A percentile compares a stretch with the other conserved stretches of the same genome.
These are phyloP conservation scores for Pluteus cervinus DNA, from an alignment of 768 basidiomycete genomes.

Conservation along the genomic window DNA sequence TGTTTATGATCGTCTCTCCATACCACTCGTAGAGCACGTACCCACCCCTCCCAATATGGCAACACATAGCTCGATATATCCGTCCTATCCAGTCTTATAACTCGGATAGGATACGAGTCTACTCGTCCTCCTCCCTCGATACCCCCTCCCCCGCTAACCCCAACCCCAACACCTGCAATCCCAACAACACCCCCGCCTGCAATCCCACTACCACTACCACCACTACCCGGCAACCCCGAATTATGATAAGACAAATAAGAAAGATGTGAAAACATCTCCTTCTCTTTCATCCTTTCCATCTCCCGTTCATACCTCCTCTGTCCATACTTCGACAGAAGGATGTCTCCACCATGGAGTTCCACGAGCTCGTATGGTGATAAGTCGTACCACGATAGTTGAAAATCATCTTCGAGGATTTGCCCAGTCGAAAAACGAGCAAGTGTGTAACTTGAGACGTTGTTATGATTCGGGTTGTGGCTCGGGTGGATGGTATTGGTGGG, in stretches of 20 bases:
- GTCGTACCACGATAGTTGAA: conserved; percentile 48
- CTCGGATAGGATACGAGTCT: conserved; percentile 3
- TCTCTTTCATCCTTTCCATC: too few species aligned
- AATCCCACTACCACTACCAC: too few species aligned
- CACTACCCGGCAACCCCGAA: too few species aligned
- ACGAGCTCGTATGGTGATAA: conserved; percentile 60
- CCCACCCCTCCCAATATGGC: conserved; percentile 54
- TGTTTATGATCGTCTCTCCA: conserved; percentile 19
- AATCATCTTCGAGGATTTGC: conserved; percentile 64
- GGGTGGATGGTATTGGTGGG: background rate
- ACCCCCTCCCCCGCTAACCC: too few species aligned
- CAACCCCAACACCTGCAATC: too few species aligned
- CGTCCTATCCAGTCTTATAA: conserved; percentile 30
- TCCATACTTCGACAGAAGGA: too few species aligned
- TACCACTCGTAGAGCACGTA: conserved; percentile 38
- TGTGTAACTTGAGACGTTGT: conserved; percentile 25
- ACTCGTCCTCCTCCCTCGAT: too few species aligned
- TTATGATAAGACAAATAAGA: too few species aligned
- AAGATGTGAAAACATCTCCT: too few species aligned
- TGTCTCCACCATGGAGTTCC: conserved; percentile 52
- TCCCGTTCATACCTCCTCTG: too few species aligned
- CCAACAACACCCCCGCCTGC: too few species aligned
- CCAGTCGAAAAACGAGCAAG: conserved; percentile 66
- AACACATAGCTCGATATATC: conserved; percentile 33
- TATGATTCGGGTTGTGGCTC: background rate